Conservation (phyloP, 2,329 filamentous ascomycete genomes). For the Pseudogymnoascus sp. region DNA sequence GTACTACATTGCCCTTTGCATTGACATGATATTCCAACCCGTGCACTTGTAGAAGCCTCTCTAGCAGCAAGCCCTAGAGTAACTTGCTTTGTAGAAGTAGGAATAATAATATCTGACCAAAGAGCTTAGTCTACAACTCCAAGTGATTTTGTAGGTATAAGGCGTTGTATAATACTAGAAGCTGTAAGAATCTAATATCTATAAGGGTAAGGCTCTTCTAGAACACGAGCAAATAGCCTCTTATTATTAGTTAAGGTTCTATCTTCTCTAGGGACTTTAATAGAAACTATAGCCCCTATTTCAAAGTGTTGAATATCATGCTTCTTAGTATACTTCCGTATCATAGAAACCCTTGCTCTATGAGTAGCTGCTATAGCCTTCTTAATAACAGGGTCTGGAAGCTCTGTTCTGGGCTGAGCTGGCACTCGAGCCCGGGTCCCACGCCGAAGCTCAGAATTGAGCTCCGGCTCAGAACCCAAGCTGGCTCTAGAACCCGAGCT, state of each 20-base stretch:
- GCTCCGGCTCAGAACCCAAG: neutral
- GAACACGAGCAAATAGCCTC: neutral
- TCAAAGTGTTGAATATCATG: conserved; percentile 5
- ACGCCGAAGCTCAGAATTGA: neutral
- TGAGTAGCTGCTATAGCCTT: neutral
- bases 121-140: neutral
- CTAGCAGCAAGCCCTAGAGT: neutral
- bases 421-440: neutral
- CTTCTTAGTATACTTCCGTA: neutral
- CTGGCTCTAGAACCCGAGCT: neutral
- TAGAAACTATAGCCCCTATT: neutral
- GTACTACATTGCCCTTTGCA: too few species aligned
- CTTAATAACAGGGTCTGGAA: neutral
- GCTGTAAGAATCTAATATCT: neutral
- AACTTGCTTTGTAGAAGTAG: neutral
- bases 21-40: too few species aligned
- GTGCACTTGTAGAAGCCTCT: neutral
- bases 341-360: too few species aligned
- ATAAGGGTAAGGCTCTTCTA: neutral
- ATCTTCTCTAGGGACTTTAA: neutral
- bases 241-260: neutral
- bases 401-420: neutral
- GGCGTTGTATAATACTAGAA: neutral
- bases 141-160: neutral
- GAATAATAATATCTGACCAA: conserved; percentile 8